Percentiles rank a stretch among this genome's conserved stretches.
phyloP scores from a whole-genome alignment of 495 filamentous ascomycete genomes.

The Chaetomidium leptoderma region DNA sequence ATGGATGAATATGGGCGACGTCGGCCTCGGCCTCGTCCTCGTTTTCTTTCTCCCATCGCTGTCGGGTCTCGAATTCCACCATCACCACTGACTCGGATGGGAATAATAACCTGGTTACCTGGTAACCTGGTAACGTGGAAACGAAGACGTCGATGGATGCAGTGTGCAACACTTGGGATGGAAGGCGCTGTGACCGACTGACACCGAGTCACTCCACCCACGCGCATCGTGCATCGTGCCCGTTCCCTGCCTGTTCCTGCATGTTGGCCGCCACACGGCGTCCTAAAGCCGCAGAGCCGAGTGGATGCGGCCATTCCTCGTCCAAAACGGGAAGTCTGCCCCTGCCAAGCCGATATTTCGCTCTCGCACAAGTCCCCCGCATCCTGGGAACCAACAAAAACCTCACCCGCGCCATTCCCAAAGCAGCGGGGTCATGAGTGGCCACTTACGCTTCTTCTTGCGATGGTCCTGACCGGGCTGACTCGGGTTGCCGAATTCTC shows the following conservation, averaged over 20 bases:
- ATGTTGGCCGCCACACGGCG: not conserved
- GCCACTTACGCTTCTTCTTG: not conserved
- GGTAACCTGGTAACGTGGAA: too few relatives aligned
- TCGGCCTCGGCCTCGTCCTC: not conserved
- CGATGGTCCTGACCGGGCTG: not conserved
- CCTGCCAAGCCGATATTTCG: constrained; percentile 18
- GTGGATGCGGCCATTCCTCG: not conserved
- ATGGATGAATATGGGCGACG: not conserved
- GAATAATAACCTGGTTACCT: too few relatives aligned
- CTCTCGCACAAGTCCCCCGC: constrained; percentile 14
- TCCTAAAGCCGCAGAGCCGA: not conserved
- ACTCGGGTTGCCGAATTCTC: not conserved
- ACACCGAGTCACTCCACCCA: too few relatives aligned
- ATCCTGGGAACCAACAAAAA: constrained; percentile 6
- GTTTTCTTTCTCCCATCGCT: too few relatives aligned
- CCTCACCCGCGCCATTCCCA: constrained; percentile 1
- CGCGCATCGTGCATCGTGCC: not conserved
- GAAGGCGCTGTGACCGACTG: too few relatives aligned
- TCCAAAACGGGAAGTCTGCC: constrained; percentile 13
- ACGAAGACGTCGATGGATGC: too few relatives aligned
- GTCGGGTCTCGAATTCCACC: not conserved
- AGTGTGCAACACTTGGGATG: too few relatives aligned
- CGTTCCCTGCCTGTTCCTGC: not conserved
- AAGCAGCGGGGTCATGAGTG: not conserved
- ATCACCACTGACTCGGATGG: too few relatives aligned